Base-by-base conservation (phyloP, 306 rosid species). In the Ceratonia siliqua region DNA sequence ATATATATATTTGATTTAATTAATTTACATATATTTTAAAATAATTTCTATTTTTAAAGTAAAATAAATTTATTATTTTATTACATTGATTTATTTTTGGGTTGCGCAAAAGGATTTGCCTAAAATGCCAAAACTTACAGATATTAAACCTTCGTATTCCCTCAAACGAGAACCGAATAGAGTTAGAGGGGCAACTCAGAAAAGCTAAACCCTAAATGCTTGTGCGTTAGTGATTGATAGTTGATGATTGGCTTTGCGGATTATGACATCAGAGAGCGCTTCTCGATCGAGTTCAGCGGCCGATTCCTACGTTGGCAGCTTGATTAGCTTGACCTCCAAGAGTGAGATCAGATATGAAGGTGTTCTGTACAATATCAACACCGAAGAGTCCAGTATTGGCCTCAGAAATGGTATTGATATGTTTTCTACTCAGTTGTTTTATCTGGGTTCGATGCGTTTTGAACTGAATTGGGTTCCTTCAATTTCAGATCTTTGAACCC, bases 311-410 rank as follows among this genome's bases (percentile, higher is more conserved):
- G 66, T 87, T 20, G 97, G 95, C 8, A 76, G 94, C 82, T 86
- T 89, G 90, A 91, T 91, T 9, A 89, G 97, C 82, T 78, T 89
- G 82, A 91, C 93, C 18, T 91, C 97, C 0, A 89, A 86, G 86
- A 89, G 94, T 61, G 97, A 91, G 83, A 91, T 91, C 74, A 82
- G 95, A 84, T 91, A 91, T 55, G 95, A 91, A 66, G 97, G 97
- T 43, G 73, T 86, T 25, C 87, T 91, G 1, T 86, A 84, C 80
- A 85, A 89, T 66, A 84, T 91, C 86, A 91, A 86, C 88, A 81
- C 93, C 15, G 90, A 91, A 0, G 95, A 89, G 80, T 91, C 93
- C 83, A 91, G 93, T 73, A 89, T 91, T 69, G 91, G 92, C 52
- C 94, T 89, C 65, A 79, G 87, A 69, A 85, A 89, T 25, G 95